Evolutionary conservation across 73 alveolate species (phyloP).

Genomic region (Tetrahymena borealis): DNA sequence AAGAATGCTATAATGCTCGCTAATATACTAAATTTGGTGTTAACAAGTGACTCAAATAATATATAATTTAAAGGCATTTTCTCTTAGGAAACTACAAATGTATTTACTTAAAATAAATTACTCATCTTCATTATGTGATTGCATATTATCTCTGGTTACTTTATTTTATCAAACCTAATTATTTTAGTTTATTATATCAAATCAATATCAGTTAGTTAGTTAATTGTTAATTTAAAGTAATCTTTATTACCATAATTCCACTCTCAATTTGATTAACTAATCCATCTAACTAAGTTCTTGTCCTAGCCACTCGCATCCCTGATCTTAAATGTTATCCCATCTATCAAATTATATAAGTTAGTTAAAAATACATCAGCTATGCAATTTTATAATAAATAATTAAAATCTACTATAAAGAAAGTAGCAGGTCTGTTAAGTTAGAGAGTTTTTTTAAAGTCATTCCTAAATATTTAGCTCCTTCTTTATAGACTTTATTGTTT

Average conservation of each 20-base stretch:
- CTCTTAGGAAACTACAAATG: neutral
- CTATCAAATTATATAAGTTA: too few relatives aligned
- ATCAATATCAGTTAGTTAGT: neutral
- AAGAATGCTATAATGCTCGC: neutral
- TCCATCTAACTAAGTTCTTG: neutral
- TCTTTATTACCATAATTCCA: neutral
- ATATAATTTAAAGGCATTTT: neutral
- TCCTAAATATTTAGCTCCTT: neutral
- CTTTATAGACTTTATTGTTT: neutral
- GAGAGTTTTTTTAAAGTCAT: neutral
- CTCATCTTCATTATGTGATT: neutral
- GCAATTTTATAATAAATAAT: neutral
- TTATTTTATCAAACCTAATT: neutral
- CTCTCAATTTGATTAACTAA: neutral
- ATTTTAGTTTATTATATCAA: too few relatives aligned
- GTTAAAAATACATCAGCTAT: neutral
- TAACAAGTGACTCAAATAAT: neutral
- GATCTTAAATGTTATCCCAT: neutral
- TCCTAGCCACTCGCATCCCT: neutral
- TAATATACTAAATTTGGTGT: neutral
- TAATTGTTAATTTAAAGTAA: neutral
- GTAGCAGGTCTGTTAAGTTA: neutral
- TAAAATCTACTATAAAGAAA: neutral
- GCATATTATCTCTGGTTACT: neutral
- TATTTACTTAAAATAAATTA: neutral